Base-by-base conservation (phyloP, 192 early-diverging fungal species). In the Linnemannia schmuckeri region DNA sequence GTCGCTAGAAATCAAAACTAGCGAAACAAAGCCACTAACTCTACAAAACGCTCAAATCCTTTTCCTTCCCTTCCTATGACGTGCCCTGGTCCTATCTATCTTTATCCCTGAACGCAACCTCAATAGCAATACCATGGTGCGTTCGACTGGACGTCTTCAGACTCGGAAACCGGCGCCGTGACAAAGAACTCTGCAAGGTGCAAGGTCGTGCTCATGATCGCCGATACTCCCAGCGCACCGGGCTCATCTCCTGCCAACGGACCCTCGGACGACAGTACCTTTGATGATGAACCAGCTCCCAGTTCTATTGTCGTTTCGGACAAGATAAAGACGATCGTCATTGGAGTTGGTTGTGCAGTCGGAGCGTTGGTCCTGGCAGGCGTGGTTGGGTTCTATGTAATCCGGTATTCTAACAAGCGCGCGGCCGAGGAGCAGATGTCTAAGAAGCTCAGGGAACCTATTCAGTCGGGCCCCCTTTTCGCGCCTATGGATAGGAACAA, bases 271-370 rank as follows among this genome's bases (percentile, higher is more conserved):
- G 38, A 74, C 35, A 74, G 66, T 4, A 20, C 9, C 8, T 8
- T 22, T 12, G 42, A 55, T 33, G 83, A 77, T 44, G 78, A 77
- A 41, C 68, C 78, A 22, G n/a, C 68, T 9, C 63, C 82, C 15
- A 37, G 49, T 20, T 30, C 46, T 17, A 72, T 87, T 18, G 76
- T 75, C 4, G 68, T 87, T 10, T 70, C 85, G 6, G 76, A 77
- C 15, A 80, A 77, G 79, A 87, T 79, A 10, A 87, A 87, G 46
- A 46, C 33, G 2, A 87, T 87, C 27, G 57, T 87, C 6, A 87
- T 87, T 52, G 85, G 85, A 0, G 85, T 87, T 8, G 85, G 85
- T 15, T 81, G 79, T 75, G 85, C 85, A 10, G 75, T 87, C 13
- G 79, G 79, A 5, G 72, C 22, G 6, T 70, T 87, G 41, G 76